phyloP scores from a whole-genome alignment of 2,329 filamentous ascomycete species.

The Colletotrichum sublineola region DNA sequence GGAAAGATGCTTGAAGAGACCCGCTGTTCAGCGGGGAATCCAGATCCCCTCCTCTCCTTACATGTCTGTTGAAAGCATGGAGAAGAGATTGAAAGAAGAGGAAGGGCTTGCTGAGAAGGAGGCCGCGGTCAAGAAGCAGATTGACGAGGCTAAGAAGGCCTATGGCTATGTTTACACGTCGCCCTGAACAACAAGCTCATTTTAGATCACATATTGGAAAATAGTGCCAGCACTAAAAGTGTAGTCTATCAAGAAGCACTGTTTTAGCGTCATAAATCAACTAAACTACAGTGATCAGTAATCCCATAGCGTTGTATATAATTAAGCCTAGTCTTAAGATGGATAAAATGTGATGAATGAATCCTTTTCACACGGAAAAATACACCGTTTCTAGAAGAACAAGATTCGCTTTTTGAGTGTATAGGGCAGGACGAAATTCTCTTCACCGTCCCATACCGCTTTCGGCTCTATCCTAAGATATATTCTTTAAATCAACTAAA shows the following conservation, averaged over 20 bases:
- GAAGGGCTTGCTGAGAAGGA: conserved; percentile 64
- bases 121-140: conserved; percentile 48
- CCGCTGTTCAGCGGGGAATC: conserved; percentile 73
- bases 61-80: conserved; percentile 56
- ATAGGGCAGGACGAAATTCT: neutral
- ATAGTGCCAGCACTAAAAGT: neutral
- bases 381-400: neutral
- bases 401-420: neutral
- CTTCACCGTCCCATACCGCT: no score
- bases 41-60: conserved; percentile 66
- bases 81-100: conserved; percentile 56
- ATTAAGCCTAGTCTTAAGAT: neutral
- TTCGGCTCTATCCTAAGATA: no score
- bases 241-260: neutral
- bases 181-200: neutral
- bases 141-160: conserved; percentile 47
- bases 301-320: neutral
- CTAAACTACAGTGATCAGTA: neutral
- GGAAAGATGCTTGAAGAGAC: conserved; percentile 69
- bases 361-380: neutral
- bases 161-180: conserved; percentile 55
- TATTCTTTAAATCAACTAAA: neutral
- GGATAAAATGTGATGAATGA: neutral
- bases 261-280: neutral
- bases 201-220: neutral